Evolutionary conservation across 164 flowering plant species (phyloP).

Genomic region (Macadamia tetraphylla): DNA sequence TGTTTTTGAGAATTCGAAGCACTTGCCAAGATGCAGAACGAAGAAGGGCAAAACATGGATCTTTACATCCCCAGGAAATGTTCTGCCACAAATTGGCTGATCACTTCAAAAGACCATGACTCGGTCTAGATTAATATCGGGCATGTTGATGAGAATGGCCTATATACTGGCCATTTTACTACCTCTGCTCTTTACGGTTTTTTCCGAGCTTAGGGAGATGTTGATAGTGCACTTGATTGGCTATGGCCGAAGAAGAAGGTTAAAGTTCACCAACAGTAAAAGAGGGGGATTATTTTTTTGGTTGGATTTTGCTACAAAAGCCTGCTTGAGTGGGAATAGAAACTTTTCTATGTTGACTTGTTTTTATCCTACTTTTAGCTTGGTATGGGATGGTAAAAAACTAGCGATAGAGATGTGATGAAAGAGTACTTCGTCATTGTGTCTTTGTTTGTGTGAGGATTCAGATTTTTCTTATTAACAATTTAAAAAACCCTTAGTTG

Average conservation of each 20-base stretch:
- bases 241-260: constrained; percentile 32
- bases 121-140: constrained; percentile 78
- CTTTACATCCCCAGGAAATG: constrained; percentile 60
- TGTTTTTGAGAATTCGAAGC: neutral
- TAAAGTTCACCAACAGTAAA: constrained; percentile 37
- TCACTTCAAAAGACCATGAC: constrained; percentile 82
- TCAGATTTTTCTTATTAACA: no score
- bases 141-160: constrained; percentile 62
- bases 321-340: neutral
- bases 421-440: no score
- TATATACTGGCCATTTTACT: constrained; percentile 50
- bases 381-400: no score
- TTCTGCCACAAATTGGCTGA: constrained; percentile 77
- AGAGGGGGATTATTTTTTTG: neutral
- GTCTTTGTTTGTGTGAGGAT: no score
- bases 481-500: no score
- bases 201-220: constrained; percentile 63
- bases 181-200: constrained; percentile 77
- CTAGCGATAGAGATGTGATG: no score
- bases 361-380: no score
- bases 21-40: constrained; percentile 47
- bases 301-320: neutral
- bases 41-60: constrained; percentile 50
- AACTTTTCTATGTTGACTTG: neutral
- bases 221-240: constrained; percentile 23